Base-by-base conservation (phyloP, 2,329 filamentous ascomycete genomes). In the Botrytis pseudocinerea region DNA sequence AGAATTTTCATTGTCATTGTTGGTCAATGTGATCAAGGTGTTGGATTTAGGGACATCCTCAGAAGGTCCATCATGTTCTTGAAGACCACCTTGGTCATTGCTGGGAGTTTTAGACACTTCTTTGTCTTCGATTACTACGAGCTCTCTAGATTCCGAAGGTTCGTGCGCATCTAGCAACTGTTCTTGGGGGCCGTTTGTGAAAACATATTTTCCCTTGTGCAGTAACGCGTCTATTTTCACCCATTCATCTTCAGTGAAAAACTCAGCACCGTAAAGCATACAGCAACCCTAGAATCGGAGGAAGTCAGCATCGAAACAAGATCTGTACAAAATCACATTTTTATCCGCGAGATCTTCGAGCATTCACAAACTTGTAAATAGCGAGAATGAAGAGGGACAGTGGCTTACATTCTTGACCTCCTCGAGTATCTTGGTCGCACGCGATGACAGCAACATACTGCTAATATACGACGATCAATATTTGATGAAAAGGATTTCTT, bases 221-320 rank as follows among this genome's bases (percentile, higher is more conserved):
- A 80, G 75, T 61, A 78, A 73, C 22, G 72, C 71, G 68, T 80
- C 79, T 25, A 79, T 70, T 59, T 75, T 78, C 57, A 79, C 74
- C 78, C 78, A 80, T 75, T 80, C 79, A 20, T 80, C 77, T 40
- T 79, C 77, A 12, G 78, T 78, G 68, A 80, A 80, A 73, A 79
- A 80, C 35, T 76, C 75, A 8, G 77, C 75, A 72, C 76, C 78
- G 48, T 79, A 78, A 22, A 79, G 76, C 69, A 78, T 78, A 8
- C 51, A 76, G 6, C 72, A 57, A 65, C 74, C 76, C 78, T 54
- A 20, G 38, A 0, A 46, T 22, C 25, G 12, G 35, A 18, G 42
- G 18, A 16, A 5, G 54, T 71, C 22, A 71, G 69, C 68, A 12
- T 42, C 4, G 5, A 32, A 61, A 20, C 12, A 22, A 38, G 61